Evolutionary conservation across 805 yeast genomes (phyloP).

Genomic region (Ogataea henricii): DNA sequence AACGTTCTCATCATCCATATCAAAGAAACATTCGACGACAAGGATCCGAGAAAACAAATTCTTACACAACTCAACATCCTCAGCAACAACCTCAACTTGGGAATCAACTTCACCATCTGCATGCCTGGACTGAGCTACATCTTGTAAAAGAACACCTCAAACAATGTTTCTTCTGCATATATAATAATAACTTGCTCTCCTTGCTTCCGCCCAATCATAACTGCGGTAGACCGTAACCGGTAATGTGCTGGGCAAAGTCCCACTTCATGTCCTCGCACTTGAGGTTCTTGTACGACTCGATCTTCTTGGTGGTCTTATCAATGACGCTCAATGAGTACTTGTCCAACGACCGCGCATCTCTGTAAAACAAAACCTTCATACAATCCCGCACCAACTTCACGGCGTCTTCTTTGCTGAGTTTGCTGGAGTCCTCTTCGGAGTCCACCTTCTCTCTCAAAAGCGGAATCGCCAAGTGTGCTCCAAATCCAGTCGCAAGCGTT

Average conservation of each 20-base stretch:
- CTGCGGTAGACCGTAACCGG: conserved; percentile 73
- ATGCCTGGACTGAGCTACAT: conserved; percentile 54
- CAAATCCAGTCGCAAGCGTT: conserved; percentile 93
- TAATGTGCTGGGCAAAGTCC: conserved; percentile 85
- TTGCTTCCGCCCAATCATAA: conserved; percentile 15
- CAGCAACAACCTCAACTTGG: conserved; percentile 40
- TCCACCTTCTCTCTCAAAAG: conserved; percentile 83
- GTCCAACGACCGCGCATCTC: conserved; percentile 94
- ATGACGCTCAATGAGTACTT: conserved; percentile 80
- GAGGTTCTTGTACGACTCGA: conserved; percentile 58
- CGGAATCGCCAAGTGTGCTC: conserved; percentile 93
- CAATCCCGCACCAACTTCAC: conserved; percentile 74
- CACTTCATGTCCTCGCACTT: conserved; percentile 78
- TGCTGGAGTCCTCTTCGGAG: conserved; percentile 70
- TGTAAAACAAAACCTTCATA: conserved; percentile 91
- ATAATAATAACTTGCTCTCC: background rate
- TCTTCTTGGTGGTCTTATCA: conserved; percentile 58
- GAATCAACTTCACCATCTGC: conserved; percentile 51
- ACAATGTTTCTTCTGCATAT: conserved; percentile 2
- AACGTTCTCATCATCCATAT: conserved; percentile 55
- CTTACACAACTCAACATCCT: conserved; percentile 48
- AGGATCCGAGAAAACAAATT: conserved; percentile 62
- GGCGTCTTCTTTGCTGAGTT: conserved; percentile 74
- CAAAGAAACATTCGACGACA: conserved; percentile 41
- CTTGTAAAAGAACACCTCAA: conserved; percentile 8